These are phyloP conservation scores for Mortierella sp. DNA, from an alignment of 371 early-diverging fungal genomes.

Conservation along the genomic window DNA sequence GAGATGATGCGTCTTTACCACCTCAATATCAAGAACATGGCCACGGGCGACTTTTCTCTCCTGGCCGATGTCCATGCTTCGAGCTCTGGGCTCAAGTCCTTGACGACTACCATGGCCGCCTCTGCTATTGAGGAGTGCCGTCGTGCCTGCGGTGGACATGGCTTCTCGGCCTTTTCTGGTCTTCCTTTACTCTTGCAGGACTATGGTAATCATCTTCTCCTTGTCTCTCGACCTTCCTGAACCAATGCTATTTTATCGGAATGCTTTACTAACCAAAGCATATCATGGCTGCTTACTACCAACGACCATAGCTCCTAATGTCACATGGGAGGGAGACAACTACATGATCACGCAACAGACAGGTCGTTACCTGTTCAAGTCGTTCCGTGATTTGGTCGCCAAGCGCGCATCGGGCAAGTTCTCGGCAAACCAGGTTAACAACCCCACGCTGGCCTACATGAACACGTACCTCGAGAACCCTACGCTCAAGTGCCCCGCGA, in stretches of 20 bases:
- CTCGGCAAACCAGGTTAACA: conserved; percentile 60
- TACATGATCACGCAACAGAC: conserved; percentile 87
- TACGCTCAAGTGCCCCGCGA: conserved; percentile 61
- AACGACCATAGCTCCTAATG: conserved; percentile 64
- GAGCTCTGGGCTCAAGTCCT: conserved; percentile 86
- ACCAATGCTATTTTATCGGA: not conserved
- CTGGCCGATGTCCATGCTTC: conserved; percentile 88
- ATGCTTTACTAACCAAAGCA: not conserved
- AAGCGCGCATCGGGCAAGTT: conserved; percentile 66
- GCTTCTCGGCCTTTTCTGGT: conserved; percentile 85
- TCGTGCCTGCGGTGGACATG: conserved; percentile 92
- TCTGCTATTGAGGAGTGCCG: conserved; percentile 87
- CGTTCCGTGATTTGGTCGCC: conserved; percentile 56
- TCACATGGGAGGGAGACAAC: conserved; percentile 92
- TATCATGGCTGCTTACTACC: no score
- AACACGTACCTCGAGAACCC: conserved; percentile 66
- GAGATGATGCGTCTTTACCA: conserved; percentile 79
- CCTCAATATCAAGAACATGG: conserved; percentile 75
- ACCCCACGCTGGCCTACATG: conserved; percentile 68
- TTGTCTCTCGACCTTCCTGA: not conserved
- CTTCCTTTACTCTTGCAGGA: conserved; percentile 81
- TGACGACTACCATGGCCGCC: conserved; percentile 80
- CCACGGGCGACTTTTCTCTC: conserved; percentile 79
- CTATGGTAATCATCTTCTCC: conserved; percentile 37
- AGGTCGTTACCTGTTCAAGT: conserved; percentile 78